A percentile compares a stretch with the other conserved stretches of the same genome.
Conservation (phyloP, 2,329 filamentous ascomycete species). For the Cladophialophora exuberans region DNA sequence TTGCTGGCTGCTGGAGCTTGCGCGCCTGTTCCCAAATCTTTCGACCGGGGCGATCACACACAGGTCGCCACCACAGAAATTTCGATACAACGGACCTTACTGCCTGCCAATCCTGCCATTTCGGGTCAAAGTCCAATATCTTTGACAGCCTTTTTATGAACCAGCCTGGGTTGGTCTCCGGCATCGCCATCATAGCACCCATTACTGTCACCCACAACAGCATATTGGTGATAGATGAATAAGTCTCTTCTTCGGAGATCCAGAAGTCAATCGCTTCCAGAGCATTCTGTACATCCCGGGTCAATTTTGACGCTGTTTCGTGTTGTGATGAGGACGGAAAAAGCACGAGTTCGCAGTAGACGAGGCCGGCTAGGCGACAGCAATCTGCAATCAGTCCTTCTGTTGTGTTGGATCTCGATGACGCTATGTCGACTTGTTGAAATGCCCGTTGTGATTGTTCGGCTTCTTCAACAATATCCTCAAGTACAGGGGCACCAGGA, state of each 20-base stretch:
- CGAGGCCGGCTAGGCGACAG: neutral
- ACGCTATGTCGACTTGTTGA: neutral
- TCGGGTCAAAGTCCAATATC: neutral
- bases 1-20: neutral
- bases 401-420: neutral
- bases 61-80: neutral
- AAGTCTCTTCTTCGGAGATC: neutral
- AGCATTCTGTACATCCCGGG: neutral
- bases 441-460: neutral
- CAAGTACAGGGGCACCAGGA: neutral
- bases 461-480: constrained; percentile 1
- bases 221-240: neutral
- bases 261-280: neutral
- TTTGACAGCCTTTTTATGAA: neutral
- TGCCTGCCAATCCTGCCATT: neutral
- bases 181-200: neutral
- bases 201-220: neutral
- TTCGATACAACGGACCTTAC: neutral
- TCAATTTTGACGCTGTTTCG: neutral
- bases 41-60: neutral
- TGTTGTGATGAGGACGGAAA: neutral
- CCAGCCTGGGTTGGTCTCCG: neutral
- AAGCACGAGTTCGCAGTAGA: constrained; percentile 1
- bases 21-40: neutral
- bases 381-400: neutral